Evolutionary conservation across 805 yeast species (phyloP).

Genomic region (Lipomyces chichibuensis): DNA sequence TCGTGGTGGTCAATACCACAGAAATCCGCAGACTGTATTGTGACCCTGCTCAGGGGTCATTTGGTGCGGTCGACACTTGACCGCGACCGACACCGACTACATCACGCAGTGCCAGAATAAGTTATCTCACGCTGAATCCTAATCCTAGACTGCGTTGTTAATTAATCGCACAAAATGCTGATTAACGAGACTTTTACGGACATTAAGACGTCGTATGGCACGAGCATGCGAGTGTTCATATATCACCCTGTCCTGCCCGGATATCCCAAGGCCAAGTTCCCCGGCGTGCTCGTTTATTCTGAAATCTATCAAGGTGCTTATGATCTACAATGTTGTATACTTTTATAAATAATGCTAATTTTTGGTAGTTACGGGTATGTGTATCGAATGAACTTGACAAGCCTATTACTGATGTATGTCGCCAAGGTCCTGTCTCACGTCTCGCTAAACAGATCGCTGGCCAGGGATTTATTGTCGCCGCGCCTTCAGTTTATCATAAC

Average conservation of each 20-base stretch:
- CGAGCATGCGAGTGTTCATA: conserved; percentile 66
- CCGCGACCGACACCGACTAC: too few relatives aligned
- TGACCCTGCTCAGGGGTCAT: too few relatives aligned
- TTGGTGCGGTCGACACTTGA: too few relatives aligned
- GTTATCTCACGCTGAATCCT: too few relatives aligned
- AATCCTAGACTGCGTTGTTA: not conserved
- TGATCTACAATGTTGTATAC: not conserved
- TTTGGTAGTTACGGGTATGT: conserved; percentile 19
- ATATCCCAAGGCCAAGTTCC: conserved; percentile 78
- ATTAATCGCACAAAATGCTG: conserved; percentile 53
- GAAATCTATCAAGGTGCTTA: conserved; percentile 71
- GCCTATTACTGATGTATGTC: not conserved
- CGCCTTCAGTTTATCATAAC: conserved; percentile 79
- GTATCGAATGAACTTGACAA: not conserved
- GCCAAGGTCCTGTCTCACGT: conserved; percentile 73
- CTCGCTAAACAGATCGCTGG: conserved; percentile 79
- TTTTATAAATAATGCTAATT: not conserved
- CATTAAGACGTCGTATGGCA: conserved; percentile 65
- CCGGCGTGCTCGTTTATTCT: conserved; percentile 77
- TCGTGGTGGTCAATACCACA: too few relatives aligned
- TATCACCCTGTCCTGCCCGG: conserved; percentile 70
- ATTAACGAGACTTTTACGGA: conserved; percentile 68
- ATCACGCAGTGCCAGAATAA: too few relatives aligned
- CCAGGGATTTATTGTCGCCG: conserved; percentile 77
- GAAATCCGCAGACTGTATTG: too few relatives aligned